phyloP scores from a whole-genome alignment of 495 filamentous ascomycete genomes.

The Penicillium longicatenatum region DNA sequence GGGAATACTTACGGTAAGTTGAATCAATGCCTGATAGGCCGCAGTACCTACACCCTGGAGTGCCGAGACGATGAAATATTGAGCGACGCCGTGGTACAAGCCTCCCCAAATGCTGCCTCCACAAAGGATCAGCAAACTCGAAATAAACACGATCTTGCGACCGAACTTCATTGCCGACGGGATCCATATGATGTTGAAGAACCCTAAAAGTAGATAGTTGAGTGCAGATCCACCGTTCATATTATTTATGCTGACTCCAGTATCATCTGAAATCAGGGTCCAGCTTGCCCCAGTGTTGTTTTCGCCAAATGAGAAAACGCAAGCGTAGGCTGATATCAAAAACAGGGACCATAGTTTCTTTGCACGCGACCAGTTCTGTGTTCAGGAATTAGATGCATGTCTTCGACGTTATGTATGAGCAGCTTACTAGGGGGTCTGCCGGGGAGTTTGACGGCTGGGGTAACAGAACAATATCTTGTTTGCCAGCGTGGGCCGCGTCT shows the following conservation, averaged over 20 bases:
- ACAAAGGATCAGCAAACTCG: constrained; percentile 26
- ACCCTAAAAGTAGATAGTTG: constrained; percentile 37
- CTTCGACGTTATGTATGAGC: neutral
- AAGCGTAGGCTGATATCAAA: constrained; percentile 31
- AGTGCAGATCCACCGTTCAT: constrained; percentile 36
- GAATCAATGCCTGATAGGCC: constrained; percentile 35
- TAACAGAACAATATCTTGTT: constrained; percentile 35
- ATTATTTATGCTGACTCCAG: constrained; percentile 29
- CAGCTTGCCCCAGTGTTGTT: constrained; percentile 36
- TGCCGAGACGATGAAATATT: constrained; percentile 29
- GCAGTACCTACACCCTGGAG: constrained; percentile 32
- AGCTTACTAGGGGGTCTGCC: constrained; percentile 33
- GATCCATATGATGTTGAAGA: constrained; percentile 40
- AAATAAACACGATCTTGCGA: constrained; percentile 34
- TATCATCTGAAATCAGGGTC: constrained; percentile 32
- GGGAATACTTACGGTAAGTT: constrained; percentile 24
- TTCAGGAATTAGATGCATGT: neutral
- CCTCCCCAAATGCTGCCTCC: constrained; percentile 30
- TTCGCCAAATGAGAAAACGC: constrained; percentile 33
- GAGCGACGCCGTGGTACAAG: constrained; percentile 24
- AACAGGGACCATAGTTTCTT: constrained; percentile 35
- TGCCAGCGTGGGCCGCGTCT: constrained; percentile 23
- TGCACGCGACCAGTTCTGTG: constrained; percentile 29
- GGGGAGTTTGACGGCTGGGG: constrained; percentile 30
- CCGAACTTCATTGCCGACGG: constrained; percentile 37